Conservation (phyloP, 768 basidiomycete genomes). For the Rhodotorula kratochvilovae region DNA sequence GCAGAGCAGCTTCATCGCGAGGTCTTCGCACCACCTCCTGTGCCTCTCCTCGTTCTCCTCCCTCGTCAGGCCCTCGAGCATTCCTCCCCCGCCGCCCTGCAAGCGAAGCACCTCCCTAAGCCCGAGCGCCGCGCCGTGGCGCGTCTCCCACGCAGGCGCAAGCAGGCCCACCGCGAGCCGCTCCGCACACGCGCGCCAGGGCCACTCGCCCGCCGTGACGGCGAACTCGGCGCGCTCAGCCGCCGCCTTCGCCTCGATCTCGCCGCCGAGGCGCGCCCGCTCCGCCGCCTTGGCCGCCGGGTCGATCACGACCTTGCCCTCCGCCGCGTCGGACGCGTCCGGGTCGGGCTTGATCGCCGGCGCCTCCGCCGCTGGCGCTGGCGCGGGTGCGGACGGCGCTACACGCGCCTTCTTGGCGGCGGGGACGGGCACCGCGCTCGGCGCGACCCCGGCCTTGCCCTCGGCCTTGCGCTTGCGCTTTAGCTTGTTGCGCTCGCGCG, state of each 20-base stretch:
- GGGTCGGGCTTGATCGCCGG: conserved; percentile 56
- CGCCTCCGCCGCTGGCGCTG: neutral
- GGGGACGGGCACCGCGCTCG: neutral
- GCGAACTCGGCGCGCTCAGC: conserved; percentile 54
- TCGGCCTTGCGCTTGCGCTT: conserved; percentile 88
- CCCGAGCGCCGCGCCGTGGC: conserved; percentile 90
- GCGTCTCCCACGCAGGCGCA: conserved; percentile 83
- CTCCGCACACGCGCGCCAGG: conserved; percentile 55
- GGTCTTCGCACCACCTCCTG: conserved; percentile 81
- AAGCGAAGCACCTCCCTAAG: conserved; percentile 78
- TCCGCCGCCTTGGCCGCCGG: conserved; percentile 49
- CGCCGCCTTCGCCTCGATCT: conserved; percentile 54
- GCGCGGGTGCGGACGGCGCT: neutral
- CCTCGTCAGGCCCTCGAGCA: conserved; percentile 54
- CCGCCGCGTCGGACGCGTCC: conserved; percentile 3
- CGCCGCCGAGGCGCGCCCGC: conserved; percentile 52
- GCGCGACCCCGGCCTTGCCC: conserved; percentile 24
- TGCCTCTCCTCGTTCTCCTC: conserved; percentile 65
- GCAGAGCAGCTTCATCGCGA: conserved; percentile 77
- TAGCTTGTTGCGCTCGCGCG: conserved; percentile 84
- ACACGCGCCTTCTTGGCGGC: conserved; percentile 48
- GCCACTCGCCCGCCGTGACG: conserved; percentile 69
- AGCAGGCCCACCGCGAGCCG: conserved; percentile 52
- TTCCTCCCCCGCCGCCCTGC: conserved; percentile 73
- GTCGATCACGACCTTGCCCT: conserved; percentile 45